These are phyloP conservation scores for Lentinula detonsa DNA, from an alignment of 768 basidiomycete species.

Conservation along the genomic window DNA sequence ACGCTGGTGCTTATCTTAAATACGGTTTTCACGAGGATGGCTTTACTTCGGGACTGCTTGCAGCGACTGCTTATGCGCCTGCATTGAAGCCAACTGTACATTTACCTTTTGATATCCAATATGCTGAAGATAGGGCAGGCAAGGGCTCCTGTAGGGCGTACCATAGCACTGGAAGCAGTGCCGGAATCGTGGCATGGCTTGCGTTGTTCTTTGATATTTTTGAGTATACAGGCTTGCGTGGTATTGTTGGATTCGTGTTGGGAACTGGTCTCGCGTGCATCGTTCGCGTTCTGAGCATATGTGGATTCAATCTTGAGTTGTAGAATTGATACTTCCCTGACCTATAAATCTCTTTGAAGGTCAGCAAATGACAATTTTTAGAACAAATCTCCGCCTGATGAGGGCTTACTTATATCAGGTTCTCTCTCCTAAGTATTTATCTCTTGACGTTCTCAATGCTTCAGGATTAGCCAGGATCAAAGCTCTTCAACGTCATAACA, in stretches of 20 bases:
- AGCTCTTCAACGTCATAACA: not conserved
- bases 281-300: not conserved
- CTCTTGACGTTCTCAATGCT: no score
- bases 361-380: no score
- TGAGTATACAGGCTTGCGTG: conserved; percentile 1
- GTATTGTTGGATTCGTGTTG: not conserved
- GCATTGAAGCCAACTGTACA: not conserved
- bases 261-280: not conserved
- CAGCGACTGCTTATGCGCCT: conserved; percentile 1
- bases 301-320: not conserved
- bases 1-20: conserved; percentile 65
- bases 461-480: not conserved
- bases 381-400: no score
- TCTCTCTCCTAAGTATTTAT: no score
- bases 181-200: not conserved
- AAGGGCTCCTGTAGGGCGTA: not conserved
- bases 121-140: conserved; percentile 5
- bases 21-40: conserved; percentile 86
- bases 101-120: conserved; percentile 3
- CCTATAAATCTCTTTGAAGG: not conserved
- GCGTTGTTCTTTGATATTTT: conserved; percentile 1
- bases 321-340: not conserved
- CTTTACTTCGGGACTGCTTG: conserved; percentile 25
- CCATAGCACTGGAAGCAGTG: not conserved
- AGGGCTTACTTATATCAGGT: no score